Evolutionary conservation across 305 asterid species (phyloP).

Genomic region (Solanum hybrid): DNA sequence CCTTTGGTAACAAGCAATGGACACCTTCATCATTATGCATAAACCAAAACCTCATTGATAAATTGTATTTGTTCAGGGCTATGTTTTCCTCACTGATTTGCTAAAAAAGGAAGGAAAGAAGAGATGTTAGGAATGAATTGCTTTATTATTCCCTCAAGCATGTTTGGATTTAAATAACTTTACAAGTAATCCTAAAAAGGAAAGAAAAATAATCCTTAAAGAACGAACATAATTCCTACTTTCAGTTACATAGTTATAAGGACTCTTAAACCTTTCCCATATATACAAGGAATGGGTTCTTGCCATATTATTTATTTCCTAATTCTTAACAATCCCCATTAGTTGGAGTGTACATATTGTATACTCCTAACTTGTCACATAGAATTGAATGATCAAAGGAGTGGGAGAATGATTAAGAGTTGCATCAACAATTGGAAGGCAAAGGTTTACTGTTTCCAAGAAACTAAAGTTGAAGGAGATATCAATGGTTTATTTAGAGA

Average conservation of each 20-base stretch:
- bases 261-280: not conserved
- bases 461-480: not conserved
- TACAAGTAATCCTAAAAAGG: not conserved
- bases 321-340: not conserved
- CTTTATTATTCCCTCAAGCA: not conserved
- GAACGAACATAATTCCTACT: not conserved
- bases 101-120: not conserved
- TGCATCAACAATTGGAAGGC: not conserved
- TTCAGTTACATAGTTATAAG: not conserved
- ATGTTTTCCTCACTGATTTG: not conserved
- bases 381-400: not conserved
- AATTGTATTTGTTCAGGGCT: not conserved
- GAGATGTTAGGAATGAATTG: not conserved
- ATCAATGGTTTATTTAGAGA: not conserved
- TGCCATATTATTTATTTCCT: not conserved
- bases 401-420: not conserved
- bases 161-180: not conserved
- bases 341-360: not conserved
- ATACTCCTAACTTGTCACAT: not conserved
- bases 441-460: not conserved
- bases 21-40: not conserved
- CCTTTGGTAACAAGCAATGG: not conserved
- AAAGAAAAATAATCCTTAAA: not conserved
- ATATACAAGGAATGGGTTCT: not conserved
- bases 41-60: not conserved